A percentile compares a stretch with the other conserved stretches of the same genome.
These are phyloP conservation scores for Epichloe sibirici DNA, from an alignment of 2,329 filamentous ascomycete genomes.

Conservation along the genomic window DNA sequence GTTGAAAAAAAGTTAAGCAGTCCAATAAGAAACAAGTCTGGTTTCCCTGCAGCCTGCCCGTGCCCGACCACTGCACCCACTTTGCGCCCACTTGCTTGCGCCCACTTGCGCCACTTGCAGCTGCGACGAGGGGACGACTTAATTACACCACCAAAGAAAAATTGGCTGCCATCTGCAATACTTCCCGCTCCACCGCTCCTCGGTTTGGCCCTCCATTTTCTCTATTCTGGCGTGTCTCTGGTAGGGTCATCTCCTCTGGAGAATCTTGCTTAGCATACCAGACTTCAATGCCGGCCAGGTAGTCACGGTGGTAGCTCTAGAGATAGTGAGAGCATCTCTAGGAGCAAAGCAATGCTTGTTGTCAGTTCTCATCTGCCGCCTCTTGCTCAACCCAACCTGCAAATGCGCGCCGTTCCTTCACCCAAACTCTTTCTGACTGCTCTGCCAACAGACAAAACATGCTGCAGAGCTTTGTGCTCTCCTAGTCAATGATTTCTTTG, in stretches of 20 bases:
- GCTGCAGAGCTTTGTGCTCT: conserved; percentile 81
- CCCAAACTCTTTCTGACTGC: conserved; percentile 12
- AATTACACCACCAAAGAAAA: conserved; percentile 12
- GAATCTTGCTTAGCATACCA: not conserved
- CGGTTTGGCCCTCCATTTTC: not conserved
- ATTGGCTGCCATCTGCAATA: conserved; percentile 6
- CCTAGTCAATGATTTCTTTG: conserved; percentile 79
- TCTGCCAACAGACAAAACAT: conserved; percentile 48
- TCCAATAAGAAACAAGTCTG: too few species aligned
- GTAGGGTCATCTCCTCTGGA: not conserved
- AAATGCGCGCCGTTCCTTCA: not conserved
- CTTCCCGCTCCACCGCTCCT: conserved; percentile 1
- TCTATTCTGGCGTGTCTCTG: not conserved
- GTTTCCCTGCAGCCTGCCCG: not conserved
- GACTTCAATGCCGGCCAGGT: conserved; percentile 49
- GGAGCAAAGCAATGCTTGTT: conserved; percentile 48
- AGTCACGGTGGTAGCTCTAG: conserved; percentile 63
- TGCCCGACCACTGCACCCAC: conserved; percentile 2
- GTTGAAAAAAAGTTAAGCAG: too few species aligned
- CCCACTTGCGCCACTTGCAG: conserved; percentile 9
- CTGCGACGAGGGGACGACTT: conserved; percentile 9
- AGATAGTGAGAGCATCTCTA: conserved; percentile 69
- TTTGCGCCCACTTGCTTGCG: not conserved
- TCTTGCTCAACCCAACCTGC: conserved; percentile 8
- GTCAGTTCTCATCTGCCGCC: conserved; percentile 28